Conservation (phyloP, 2,329 filamentous ascomycete species). For the Penicillium aurantiogriseum region DNA sequence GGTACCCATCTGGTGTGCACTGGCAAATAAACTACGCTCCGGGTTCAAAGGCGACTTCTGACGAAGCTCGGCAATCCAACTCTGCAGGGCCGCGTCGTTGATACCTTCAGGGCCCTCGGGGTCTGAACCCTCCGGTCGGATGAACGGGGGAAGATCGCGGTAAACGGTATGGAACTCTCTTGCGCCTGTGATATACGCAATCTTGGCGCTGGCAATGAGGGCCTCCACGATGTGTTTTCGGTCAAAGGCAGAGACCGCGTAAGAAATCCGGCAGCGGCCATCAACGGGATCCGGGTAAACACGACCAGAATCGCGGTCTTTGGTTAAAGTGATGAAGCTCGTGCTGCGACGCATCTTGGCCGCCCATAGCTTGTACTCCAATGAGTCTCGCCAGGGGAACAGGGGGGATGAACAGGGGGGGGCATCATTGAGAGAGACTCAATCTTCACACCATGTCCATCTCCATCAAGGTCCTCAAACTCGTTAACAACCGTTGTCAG, state of each 20-base stretch:
- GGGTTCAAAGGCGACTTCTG: constrained; percentile 47
- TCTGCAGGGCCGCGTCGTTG: constrained; percentile 55
- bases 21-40: constrained; percentile 45
- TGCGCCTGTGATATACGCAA: constrained; percentile 76
- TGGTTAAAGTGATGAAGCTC: constrained; percentile 69
- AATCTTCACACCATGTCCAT: constrained; percentile 79
- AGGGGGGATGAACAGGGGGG: constrained; percentile 59
- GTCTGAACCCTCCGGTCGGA: constrained; percentile 40
- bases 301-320: constrained; percentile 72
- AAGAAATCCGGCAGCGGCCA: constrained; percentile 65
- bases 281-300: constrained; percentile 70
- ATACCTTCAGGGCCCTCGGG: constrained; percentile 42
- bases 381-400: constrained; percentile 65
- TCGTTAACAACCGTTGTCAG: constrained; percentile 74
- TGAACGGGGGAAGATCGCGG: constrained; percentile 63
- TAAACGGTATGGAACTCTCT: constrained; percentile 71
- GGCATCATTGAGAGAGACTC: constrained; percentile 77
- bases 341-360: constrained; percentile 68
- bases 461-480: constrained; percentile 76
- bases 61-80: constrained; percentile 54
- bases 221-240: constrained; percentile 69
- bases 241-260: constrained; percentile 70
- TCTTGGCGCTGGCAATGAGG: constrained; percentile 67
- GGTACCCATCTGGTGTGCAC: constrained; percentile 53
- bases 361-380: constrained; percentile 70